Evolutionary conservation across 495 filamentous ascomycete species (phyloP).

Genomic region (Aspergillus biplanus): DNA sequence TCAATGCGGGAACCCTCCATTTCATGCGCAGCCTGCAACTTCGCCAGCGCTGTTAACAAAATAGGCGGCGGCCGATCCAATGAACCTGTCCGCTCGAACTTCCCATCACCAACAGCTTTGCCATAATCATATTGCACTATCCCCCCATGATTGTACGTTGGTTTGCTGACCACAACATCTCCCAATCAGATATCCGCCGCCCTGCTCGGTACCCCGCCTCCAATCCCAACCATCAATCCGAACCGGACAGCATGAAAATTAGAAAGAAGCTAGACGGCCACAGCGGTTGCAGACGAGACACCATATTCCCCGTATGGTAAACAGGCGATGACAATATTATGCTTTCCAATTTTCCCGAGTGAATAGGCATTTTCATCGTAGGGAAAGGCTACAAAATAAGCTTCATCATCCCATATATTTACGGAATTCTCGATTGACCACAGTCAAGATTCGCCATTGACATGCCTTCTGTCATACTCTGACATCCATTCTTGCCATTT

Average conservation of each 20-base stretch:
- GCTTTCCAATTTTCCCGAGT: constrained; percentile 32
- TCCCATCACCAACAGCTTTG: constrained; percentile 30
- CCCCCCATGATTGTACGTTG: constrained; percentile 24
- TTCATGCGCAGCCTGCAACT: constrained; percentile 21
- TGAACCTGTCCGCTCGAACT: constrained; percentile 37
- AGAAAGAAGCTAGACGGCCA: constrained; percentile 26
- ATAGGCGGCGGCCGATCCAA: constrained; percentile 37
- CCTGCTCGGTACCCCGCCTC: constrained; percentile 34
- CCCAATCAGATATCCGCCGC: constrained; percentile 36
- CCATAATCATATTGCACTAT: constrained; percentile 44
- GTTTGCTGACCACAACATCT: constrained; percentile 40
- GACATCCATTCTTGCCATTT: background rate
- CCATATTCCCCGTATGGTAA: constrained; percentile 32
- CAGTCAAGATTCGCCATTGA: too few relatives aligned
- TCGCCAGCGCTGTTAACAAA: constrained; percentile 33
- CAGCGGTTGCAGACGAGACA: constrained; percentile 28
- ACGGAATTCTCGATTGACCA: too few relatives aligned
- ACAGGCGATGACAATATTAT: constrained; percentile 41
- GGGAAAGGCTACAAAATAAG: too few relatives aligned
- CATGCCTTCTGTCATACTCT: too few relatives aligned
- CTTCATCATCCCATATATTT: too few relatives aligned
- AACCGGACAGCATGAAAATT: constrained; percentile 31
- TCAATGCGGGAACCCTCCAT: background rate
- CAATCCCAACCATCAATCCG: constrained; percentile 39
- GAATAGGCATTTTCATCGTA: constrained; percentile 36